Evolutionary conservation across 2,329 filamentous ascomycete species (phyloP).

Genomic region (Apiospora koreana): DNA sequence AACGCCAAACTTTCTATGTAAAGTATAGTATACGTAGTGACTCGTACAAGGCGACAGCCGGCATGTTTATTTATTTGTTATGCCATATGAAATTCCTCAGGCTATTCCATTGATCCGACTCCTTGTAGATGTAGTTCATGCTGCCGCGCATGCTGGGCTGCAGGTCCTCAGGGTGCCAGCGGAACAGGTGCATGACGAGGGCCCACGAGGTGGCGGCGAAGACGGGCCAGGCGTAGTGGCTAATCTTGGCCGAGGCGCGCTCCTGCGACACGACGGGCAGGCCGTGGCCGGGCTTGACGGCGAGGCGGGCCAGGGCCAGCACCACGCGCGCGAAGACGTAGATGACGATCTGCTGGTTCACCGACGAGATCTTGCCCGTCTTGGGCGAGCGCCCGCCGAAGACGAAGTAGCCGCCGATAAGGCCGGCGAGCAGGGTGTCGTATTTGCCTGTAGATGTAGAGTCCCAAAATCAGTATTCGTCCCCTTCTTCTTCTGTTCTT

Average conservation of each 20-base stretch:
- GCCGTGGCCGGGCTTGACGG: constrained; percentile 65
- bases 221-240: constrained; percentile 81
- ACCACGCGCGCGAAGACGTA: constrained; percentile 95
- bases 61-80: constrained; percentile 47
- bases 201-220: constrained; percentile 94
- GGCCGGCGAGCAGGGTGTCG: constrained; percentile 83
- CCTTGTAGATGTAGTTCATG: constrained; percentile 95
- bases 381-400: constrained; percentile 72
- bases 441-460: constrained; percentile 58
- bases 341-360: constrained; percentile 96
- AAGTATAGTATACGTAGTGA: neutral
- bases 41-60: neutral
- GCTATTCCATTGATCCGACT: constrained; percentile 88
- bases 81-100: constrained; percentile 83
- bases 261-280: constrained; percentile 53
- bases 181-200: constrained; percentile 92
- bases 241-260: constrained; percentile 49
- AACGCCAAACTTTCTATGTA: constrained; percentile 1
- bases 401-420: constrained; percentile 88
- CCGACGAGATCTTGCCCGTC: constrained; percentile 69
- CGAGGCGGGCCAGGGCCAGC: constrained; percentile 79
- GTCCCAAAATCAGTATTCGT: neutral
- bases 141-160: constrained; percentile 90
- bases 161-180: constrained; percentile 86
- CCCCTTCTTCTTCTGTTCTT: neutral